Percentiles rank a stretch among this genome's conserved stretches.
These are phyloP conservation scores for Lyophyllum decastes DNA, from an alignment of 768 basidiomycete genomes.

Conservation along the genomic window DNA sequence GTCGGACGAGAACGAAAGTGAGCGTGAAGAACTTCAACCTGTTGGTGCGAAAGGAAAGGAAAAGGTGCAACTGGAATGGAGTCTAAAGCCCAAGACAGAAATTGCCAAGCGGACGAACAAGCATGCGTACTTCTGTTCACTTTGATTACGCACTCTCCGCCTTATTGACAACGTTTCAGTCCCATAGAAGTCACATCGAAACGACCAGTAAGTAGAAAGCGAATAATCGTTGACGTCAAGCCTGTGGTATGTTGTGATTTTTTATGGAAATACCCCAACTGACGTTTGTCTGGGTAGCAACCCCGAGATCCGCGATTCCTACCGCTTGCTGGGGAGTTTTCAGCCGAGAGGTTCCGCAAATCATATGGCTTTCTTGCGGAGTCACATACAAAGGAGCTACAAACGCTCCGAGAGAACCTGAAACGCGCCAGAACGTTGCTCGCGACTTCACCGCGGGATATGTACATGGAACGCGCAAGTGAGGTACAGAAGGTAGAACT, in stretches of 20 bases:
- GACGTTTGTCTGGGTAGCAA: slow-evolving; percentile 44
- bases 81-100: slow-evolving; percentile 41
- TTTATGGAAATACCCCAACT: neutral
- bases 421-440: slow-evolving; percentile 69
- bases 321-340: slow-evolving; percentile 68
- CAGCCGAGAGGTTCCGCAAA: slow-evolving; percentile 60
- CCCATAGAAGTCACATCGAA: slow-evolving; percentile 86
- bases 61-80: slow-evolving; percentile 43
- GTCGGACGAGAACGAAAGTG: slow-evolving; percentile 15
- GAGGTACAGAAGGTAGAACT: slow-evolving; percentile 73
- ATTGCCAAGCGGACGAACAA: slow-evolving; percentile 71
- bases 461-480: slow-evolving; percentile 58
- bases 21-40: slow-evolving; percentile 14
- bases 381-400: slow-evolving; percentile 65
- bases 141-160: neutral
- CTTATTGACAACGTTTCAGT: slow-evolving; percentile 36
- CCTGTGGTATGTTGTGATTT: slow-evolving; percentile 52
- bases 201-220: slow-evolving; percentile 72
- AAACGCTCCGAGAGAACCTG: slow-evolving; percentile 62
- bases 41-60: slow-evolving; percentile 12
- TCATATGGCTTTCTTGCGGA: slow-evolving; percentile 78
- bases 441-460: slow-evolving; percentile 57
- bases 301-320: slow-evolving; percentile 88
- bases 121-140: slow-evolving; percentile 70
- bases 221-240: slow-evolving; percentile 68